phyloP scores from a whole-genome alignment of 352 stramenopile genomes.

The Phytopythium vexans region DNA sequence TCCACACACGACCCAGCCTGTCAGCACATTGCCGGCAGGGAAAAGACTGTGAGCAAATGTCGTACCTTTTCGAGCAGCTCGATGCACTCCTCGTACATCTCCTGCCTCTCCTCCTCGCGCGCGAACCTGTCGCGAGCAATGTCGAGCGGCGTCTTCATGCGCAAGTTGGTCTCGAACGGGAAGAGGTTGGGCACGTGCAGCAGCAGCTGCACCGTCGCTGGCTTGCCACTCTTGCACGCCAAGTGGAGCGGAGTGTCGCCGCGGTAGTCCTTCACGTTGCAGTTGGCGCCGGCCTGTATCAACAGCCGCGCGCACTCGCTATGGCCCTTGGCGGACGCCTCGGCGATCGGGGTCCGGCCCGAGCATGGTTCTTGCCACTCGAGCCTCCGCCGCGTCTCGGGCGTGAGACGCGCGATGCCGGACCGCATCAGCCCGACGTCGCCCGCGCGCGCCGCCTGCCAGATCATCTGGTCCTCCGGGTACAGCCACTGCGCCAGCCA shows the following conservation, averaged over 20 bases:
- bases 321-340: constrained; percentile 37
- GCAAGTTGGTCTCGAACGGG: constrained; percentile 42
- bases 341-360: constrained; percentile 37
- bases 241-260: constrained; percentile 57
- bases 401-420: constrained; percentile 31
- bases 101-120: constrained; percentile 20
- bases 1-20: constrained; percentile 5
- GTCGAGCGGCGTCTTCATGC: constrained; percentile 45
- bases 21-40: constrained; percentile 1
- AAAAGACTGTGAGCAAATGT: not conserved
- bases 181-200: constrained; percentile 31
- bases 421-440: constrained; percentile 32
- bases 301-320: constrained; percentile 43
- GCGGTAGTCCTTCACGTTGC: constrained; percentile 43
- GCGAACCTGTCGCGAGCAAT: constrained; percentile 30
- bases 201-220: constrained; percentile 41
- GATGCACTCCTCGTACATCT: constrained; percentile 40
- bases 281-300: constrained; percentile 39
- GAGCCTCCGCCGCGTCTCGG: constrained; percentile 35
- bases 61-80: constrained; percentile 54
- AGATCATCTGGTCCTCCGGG: constrained; percentile 52
- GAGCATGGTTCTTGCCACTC: constrained; percentile 56
- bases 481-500: constrained; percentile 58
- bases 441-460: constrained; percentile 39
- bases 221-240: constrained; percentile 39